These are phyloP conservation scores for Epichloe glyceriae DNA, from an alignment of 2,329 filamentous ascomycete genomes.

Conservation along the genomic window DNA sequence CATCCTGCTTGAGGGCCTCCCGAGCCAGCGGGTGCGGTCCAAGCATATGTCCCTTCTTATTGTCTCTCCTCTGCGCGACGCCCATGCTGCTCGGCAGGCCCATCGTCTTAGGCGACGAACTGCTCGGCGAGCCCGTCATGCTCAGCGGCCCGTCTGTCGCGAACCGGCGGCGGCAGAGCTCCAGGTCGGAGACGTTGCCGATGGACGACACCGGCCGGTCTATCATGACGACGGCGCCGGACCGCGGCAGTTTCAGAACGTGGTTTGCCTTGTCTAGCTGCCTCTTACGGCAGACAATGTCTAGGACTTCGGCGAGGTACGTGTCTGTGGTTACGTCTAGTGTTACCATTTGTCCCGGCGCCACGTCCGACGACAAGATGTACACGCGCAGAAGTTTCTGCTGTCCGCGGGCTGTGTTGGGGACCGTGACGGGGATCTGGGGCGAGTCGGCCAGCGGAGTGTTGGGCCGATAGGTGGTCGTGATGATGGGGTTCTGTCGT, in stretches of 20 bases:
- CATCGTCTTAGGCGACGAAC: constrained; percentile 54
- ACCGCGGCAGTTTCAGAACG: constrained; percentile 64
- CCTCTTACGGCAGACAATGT: constrained; percentile 63
- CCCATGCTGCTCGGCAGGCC: constrained; percentile 32
- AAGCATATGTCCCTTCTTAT: constrained; percentile 37
- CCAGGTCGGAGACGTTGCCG: constrained; percentile 60
- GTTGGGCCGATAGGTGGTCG: constrained; percentile 44
- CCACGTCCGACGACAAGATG: constrained; percentile 54
- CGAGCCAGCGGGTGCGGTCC: constrained; percentile 55
- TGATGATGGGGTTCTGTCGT: constrained; percentile 46
- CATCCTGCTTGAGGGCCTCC: constrained; percentile 46
- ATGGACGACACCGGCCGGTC: constrained; percentile 71
- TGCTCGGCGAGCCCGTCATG: constrained; percentile 55
- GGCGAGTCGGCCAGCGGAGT: constrained; percentile 43
- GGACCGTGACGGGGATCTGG: constrained; percentile 29
- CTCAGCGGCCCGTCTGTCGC: constrained; percentile 60
- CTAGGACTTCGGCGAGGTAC: constrained; percentile 71
- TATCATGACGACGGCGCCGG: constrained; percentile 59
- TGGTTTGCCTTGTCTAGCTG: constrained; percentile 69
- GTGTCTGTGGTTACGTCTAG: constrained; percentile 70
- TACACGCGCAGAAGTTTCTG: constrained; percentile 61
- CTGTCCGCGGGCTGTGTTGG: constrained; percentile 42
- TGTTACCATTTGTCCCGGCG: constrained; percentile 60
- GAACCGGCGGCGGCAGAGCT: constrained; percentile 63
- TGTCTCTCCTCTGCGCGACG: constrained; percentile 31